Evolutionary conservation across 148 eudicot species (phyloP).

Genomic region (Arctostaphylos glauca): DNA sequence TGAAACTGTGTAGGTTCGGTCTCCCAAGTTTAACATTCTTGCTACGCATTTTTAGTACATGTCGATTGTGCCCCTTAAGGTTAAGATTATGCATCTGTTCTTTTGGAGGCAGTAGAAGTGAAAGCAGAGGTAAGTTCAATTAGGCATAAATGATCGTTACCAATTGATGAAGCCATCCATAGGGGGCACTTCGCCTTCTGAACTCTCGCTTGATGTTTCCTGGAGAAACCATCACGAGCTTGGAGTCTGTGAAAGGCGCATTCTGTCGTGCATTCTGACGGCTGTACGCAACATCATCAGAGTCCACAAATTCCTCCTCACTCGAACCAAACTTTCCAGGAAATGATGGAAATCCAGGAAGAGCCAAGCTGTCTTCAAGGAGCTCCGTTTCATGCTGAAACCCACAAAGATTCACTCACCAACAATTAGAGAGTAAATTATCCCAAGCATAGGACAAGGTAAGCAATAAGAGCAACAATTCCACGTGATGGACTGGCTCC

Average conservation of each 20-base stretch:
- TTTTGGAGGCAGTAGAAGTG: not conserved
- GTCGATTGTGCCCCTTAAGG: not conserved
- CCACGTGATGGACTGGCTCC: not conserved
- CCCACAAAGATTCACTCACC: constrained; percentile 5
- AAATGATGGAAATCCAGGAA: constrained; percentile 69
- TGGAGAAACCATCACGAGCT: constrained; percentile 44
- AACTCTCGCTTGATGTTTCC: constrained; percentile 55
- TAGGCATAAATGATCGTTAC: constrained; percentile 17
- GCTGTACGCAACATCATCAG: constrained; percentile 66
- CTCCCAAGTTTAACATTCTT: not conserved
- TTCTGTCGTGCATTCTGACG: constrained; percentile 43
- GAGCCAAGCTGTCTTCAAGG: constrained; percentile 74
- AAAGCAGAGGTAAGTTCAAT: not conserved
- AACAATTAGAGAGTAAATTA: not conserved
- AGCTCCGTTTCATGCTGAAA: constrained; percentile 86
- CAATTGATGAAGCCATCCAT: constrained; percentile 75
- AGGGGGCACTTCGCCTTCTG: constrained; percentile 51
- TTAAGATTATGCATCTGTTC: not conserved
- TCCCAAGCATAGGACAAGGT: not conserved
- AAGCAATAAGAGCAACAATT: not conserved
- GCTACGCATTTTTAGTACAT: not conserved
- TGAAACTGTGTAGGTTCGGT: not conserved
- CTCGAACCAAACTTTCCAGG: constrained; percentile 70
- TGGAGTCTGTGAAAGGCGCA: constrained; percentile 44
- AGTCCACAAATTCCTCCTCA: constrained; percentile 88